phyloP scores from a whole-genome alignment of 1,139 yeast species.

The Blastobotrys apis region DNA sequence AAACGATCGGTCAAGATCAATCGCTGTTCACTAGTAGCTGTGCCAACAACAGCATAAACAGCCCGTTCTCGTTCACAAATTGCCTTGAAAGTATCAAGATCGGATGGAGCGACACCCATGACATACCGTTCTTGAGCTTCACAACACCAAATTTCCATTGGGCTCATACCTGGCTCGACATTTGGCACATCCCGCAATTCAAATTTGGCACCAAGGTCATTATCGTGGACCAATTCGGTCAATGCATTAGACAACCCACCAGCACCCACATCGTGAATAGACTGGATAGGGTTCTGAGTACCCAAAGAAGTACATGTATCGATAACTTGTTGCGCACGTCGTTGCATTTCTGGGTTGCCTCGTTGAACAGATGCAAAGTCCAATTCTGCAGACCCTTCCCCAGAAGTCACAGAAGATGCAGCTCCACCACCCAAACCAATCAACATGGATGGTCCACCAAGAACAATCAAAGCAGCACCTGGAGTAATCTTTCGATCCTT shows the following conservation, averaged over 20 bases:
- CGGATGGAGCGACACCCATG: slow-evolving; percentile 81
- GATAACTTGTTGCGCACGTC: slow-evolving; percentile 97
- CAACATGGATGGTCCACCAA: slow-evolving; percentile 98
- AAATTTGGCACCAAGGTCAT: slow-evolving; percentile 88
- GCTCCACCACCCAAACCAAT: slow-evolving; percentile 99
- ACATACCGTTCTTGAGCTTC: slow-evolving; percentile 99
- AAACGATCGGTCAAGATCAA: slow-evolving; percentile 76
- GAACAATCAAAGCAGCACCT: slow-evolving; percentile 85
- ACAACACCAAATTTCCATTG: slow-evolving; percentile 99
- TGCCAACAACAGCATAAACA: slow-evolving; percentile 92
- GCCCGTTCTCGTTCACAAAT: slow-evolving; percentile 96
- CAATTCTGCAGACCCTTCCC: slow-evolving; percentile 90
- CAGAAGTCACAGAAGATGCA: slow-evolving; percentile 91
- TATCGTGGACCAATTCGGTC: slow-evolving; percentile 96
- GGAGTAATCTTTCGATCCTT: slow-evolving; percentile 87
- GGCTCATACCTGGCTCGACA: slow-evolving; percentile 97
- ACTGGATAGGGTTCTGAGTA: slow-evolving; percentile 78
- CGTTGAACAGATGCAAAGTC: slow-evolving; percentile 99
- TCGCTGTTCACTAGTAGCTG: slow-evolving; percentile 83
- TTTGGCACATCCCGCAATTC: slow-evolving; percentile 88
- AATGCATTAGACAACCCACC: slow-evolving; percentile 97
- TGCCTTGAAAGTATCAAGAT: slow-evolving; percentile 63
- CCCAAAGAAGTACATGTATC: slow-evolving; percentile 90
- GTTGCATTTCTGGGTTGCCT: slow-evolving; percentile 98
- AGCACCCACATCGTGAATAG: slow-evolving; percentile 98